A percentile compares a stretch with the other conserved stretches of the same genome.
phyloP scores from a whole-genome alignment of 495 filamentous ascomycete species.

The Eremomyces bilateralis region DNA sequence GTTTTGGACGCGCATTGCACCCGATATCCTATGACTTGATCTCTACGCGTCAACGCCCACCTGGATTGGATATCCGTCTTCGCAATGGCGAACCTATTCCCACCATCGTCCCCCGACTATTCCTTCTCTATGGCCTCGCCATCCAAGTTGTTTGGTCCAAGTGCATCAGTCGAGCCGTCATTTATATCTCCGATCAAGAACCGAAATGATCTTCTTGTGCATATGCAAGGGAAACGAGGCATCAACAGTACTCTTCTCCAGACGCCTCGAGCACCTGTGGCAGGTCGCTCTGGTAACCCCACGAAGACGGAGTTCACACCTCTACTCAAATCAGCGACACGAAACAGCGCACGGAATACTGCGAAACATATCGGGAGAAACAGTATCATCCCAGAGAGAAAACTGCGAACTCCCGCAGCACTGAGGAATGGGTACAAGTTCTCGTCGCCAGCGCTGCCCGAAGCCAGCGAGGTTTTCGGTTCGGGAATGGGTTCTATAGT shows the following conservation, averaged over 20 bases:
- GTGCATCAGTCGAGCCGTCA: too few species aligned
- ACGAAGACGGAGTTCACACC: slow-evolving; percentile 76
- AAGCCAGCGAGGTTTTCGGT: slow-evolving; percentile 45
- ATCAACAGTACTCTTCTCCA: slow-evolving; percentile 25
- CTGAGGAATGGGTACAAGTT: slow-evolving; percentile 35
- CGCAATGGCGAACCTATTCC: too few species aligned
- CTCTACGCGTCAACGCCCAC: too few species aligned
- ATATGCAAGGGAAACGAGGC: slow-evolving; percentile 18
- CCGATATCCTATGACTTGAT: too few species aligned
- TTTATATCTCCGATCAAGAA: slow-evolving; percentile 16
- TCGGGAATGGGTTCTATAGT: slow-evolving; percentile 30
- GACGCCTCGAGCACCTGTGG: slow-evolving; percentile 44
- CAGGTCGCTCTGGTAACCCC: slow-evolving; percentile 46
- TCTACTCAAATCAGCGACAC: slow-evolving; percentile 70
- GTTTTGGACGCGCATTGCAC: too few species aligned
- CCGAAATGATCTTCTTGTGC: slow-evolving; percentile 38
- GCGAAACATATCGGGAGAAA: slow-evolving; percentile 23
- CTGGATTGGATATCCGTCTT: too few species aligned
- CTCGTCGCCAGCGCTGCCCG: slow-evolving; percentile 24
- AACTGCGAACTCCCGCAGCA: slow-evolving; percentile 46
- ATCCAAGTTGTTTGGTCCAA: too few species aligned
- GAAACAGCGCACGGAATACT: slow-evolving; percentile 40
- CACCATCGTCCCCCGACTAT: too few species aligned
- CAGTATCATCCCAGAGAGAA: slow-evolving; percentile 21
- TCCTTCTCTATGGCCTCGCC: too few species aligned